Base-by-base conservation (phyloP, 1,139 yeast genomes). In the Sugiyamaella castrensis region DNA sequence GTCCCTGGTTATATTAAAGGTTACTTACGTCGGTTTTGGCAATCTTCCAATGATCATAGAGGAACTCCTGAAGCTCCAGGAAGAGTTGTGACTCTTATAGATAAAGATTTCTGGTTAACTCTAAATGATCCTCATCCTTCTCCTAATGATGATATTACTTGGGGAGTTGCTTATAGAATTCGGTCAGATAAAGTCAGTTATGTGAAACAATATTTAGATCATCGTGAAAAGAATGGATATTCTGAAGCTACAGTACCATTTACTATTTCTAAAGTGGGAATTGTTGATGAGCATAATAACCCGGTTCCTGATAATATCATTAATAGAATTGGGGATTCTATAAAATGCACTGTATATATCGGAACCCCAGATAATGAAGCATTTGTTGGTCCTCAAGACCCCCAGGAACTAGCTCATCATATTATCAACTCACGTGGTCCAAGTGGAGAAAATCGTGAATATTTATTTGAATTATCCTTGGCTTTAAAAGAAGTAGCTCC, bases 191-290 rank as follows among this genome's bases (percentile, higher is more conserved):
- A 77, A 48, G 91, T 84, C 0, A 68, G 68, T 2, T 76, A 75
- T 54, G 94, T 88, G 12, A 71, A 74, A 37, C 81, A 77, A 12
- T 84, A 88, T 58, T 72, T 91, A 40, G 95, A 89, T 60, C 73
- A 81, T 13, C 72, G 98, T 46, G 98, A 91, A 61, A 88, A 89
- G 64, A 89, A 88, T 61, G 98, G 98, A 0, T 91, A 91, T 66
- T 74, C 88, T 0, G 71, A 80, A 2, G 87, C 85, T 57, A 68
- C 72, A n/a, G 83, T 89, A 1, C 80, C 81, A 1, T 88, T 88
- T 62, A 75, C 76, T 53, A 71, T 84, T 10, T 67, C 71, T n/a
- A 62, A 66, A 2, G 63, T 66, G 2, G 57, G 66, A 53, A 8
- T 53, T 60, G n/a, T 59, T 57, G 49, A 49, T 19, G 60, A 57